A percentile compares a stretch with the other conserved stretches of the same genome.
Conservation (phyloP, 2,329 filamentous ascomycete species). For the Pyrenophora graminea region DNA sequence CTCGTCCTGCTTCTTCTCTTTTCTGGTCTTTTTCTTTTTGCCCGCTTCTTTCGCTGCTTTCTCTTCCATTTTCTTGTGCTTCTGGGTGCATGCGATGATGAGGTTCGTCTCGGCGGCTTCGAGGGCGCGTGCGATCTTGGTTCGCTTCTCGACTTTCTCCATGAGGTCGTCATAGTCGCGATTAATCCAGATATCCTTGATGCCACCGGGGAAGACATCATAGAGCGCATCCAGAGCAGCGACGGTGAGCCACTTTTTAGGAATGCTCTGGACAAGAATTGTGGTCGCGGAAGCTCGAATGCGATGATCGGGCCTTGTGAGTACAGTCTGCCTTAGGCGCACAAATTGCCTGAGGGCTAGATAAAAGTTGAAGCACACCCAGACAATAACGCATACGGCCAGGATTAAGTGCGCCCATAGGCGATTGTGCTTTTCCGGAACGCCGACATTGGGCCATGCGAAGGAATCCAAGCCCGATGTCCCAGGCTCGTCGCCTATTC, state of each 20-base stretch:
- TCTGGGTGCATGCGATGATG: constrained; percentile 77
- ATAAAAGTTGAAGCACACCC: constrained; percentile 87
- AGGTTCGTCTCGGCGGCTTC: constrained; percentile 85
- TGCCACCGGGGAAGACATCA: constrained; percentile 93
- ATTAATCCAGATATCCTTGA: constrained; percentile 96
- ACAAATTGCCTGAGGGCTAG: constrained; percentile 85
- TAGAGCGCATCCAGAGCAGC: constrained; percentile 83
- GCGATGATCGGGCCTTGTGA: constrained; percentile 93
- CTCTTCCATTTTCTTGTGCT: constrained; percentile 70
- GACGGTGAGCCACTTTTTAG: constrained; percentile 84
- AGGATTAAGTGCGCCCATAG: constrained; percentile 86
- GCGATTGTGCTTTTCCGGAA: constrained; percentile 63
- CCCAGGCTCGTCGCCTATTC: constrained; percentile 65
- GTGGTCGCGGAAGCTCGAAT: constrained; percentile 93
- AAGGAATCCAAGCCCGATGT: constrained; percentile 69
- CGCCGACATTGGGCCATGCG: constrained; percentile 82
- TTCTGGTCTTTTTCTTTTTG: constrained; percentile 56
- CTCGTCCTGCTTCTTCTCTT: constrained; percentile 66
- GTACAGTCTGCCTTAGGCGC: constrained; percentile 88
- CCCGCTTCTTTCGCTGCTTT: constrained; percentile 69
- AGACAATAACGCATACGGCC: constrained; percentile 75
- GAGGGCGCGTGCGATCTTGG: constrained; percentile 70
- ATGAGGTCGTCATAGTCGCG: constrained; percentile 81
- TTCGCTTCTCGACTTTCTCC: constrained; percentile 79
- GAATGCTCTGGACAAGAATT: constrained; percentile 88